A percentile compares a stretch with the other conserved stretches of the same genome.
These are phyloP conservation scores for Ochetophila trinervis DNA, from an alignment of 306 rosid species.

Conservation along the genomic window DNA sequence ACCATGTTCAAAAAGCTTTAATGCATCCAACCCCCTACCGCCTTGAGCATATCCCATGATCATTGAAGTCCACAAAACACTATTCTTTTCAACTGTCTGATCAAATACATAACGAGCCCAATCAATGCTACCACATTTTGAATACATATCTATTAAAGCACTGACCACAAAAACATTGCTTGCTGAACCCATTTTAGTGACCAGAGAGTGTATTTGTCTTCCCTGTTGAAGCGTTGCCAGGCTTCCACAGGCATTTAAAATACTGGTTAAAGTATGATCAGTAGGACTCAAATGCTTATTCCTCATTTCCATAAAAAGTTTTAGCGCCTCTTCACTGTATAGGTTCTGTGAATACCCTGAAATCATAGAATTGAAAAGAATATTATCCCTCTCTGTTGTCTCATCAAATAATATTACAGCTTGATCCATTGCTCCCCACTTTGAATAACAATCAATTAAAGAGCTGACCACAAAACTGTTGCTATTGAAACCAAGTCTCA, in stretches of 20 bases:
- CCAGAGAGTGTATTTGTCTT: constrained; percentile 52
- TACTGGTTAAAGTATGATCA: constrained; percentile 45
- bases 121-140: constrained; percentile 55
- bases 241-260: constrained; percentile 59
- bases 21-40: constrained; percentile 55
- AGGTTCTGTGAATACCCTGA: constrained; percentile 50
- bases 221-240: constrained; percentile 53
- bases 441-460: constrained; percentile 55
- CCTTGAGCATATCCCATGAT: constrained; percentile 62
- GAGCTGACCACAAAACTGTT: constrained; percentile 51
- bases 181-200: constrained; percentile 53
- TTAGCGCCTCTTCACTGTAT: constrained; percentile 42
- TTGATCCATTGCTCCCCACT: constrained; percentile 34
- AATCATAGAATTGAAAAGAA: constrained; percentile 56
- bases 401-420: constrained; percentile 44
- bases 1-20: constrained; percentile 52
- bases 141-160: constrained; percentile 68
- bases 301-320: constrained; percentile 57
- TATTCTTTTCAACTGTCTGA: constrained; percentile 40
- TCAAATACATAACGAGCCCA: constrained; percentile 46
- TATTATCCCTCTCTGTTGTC: constrained; percentile 40
- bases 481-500: constrained; percentile 42
- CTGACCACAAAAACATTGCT: constrained; percentile 54
- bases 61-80: constrained; percentile 57
- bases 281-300: constrained; percentile 37